Evolutionary conservation across 192 early-diverging fungal species (phyloP).

Genomic region (Anaeromyces robustus): DNA sequence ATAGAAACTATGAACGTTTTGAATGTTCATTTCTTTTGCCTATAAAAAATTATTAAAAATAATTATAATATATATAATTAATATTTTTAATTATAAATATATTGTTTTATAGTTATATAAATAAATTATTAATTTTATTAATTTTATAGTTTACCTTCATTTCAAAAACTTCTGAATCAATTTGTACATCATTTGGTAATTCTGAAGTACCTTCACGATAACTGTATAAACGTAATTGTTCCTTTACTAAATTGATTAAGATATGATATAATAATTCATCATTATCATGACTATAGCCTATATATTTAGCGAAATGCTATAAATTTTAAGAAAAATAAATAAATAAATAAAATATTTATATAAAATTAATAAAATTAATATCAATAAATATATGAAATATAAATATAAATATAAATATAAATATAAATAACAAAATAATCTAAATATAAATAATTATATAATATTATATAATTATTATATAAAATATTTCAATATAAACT

Average conservation of each 20-base stretch:
- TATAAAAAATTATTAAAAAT: slow-evolving; percentile 9
- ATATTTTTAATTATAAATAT: not conserved
- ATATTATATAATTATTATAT: too few species aligned
- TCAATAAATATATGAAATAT: too few species aligned
- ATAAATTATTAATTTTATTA: too few species aligned
- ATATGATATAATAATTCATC: slow-evolving; percentile 65
- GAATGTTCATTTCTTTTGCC: slow-evolving; percentile 40
- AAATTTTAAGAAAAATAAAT: not conserved
- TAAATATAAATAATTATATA: too few species aligned
- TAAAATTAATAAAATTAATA: too few species aligned
- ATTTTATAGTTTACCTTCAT: slow-evolving; percentile 47
- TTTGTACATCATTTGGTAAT: slow-evolving; percentile 23
- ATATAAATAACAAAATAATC: too few species aligned
- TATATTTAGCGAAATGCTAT: slow-evolving; percentile 68
- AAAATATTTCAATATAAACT: too few species aligned
- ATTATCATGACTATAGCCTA: slow-evolving; percentile 57
- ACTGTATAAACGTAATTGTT: slow-evolving; percentile 58
- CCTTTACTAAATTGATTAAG: slow-evolving; percentile 54
- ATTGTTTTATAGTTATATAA: too few species aligned
- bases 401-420: too few species aligned
- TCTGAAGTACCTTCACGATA: slow-evolving; percentile 20
- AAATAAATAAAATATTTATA: too few species aligned
- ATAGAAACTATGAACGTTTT: slow-evolving; percentile 46
- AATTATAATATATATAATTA: not conserved
- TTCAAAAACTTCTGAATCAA: slow-evolving; percentile 8